Evolutionary conservation across 805 yeast species (phyloP).

Genomic region (Suhomyces xylopsoci): DNA sequence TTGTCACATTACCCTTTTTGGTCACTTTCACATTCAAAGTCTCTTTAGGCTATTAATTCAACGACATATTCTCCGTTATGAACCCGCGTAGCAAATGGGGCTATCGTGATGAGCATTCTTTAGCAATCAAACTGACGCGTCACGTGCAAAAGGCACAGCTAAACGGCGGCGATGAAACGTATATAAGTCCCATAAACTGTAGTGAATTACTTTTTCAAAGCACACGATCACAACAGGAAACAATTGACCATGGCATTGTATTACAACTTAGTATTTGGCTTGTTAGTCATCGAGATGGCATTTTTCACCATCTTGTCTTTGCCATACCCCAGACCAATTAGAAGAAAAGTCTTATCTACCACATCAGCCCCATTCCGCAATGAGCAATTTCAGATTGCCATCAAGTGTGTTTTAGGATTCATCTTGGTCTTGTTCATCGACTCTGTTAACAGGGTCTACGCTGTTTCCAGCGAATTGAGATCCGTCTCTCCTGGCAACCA

Average conservation of each 20-base stretch:
- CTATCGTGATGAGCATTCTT: neutral
- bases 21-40: conserved; percentile 66
- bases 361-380: conserved; percentile 68
- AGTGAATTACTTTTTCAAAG: neutral
- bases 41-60: conserved; percentile 29
- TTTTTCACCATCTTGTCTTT: conserved; percentile 76
- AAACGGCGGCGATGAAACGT: neutral
- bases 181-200: neutral
- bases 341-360: conserved; percentile 63
- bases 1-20: conserved; percentile 69
- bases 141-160: conserved; percentile 1
- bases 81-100: neutral
- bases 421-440: conserved; percentile 82
- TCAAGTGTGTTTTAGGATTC: conserved; percentile 80
- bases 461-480: conserved; percentile 62
- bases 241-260: conserved; percentile 37
- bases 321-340: conserved; percentile 75
- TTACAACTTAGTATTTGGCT: conserved; percentile 59
- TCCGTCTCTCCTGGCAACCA: conserved; percentile 29
- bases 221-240: neutral
- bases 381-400: conserved; percentile 68
- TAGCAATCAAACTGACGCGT: neutral
- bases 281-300: conserved; percentile 74
- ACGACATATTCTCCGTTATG: neutral
- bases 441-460: conserved; percentile 76